Conservation (phyloP, 139 green algal genomes). For the Chlamydomonas sphaeroides region DNA sequence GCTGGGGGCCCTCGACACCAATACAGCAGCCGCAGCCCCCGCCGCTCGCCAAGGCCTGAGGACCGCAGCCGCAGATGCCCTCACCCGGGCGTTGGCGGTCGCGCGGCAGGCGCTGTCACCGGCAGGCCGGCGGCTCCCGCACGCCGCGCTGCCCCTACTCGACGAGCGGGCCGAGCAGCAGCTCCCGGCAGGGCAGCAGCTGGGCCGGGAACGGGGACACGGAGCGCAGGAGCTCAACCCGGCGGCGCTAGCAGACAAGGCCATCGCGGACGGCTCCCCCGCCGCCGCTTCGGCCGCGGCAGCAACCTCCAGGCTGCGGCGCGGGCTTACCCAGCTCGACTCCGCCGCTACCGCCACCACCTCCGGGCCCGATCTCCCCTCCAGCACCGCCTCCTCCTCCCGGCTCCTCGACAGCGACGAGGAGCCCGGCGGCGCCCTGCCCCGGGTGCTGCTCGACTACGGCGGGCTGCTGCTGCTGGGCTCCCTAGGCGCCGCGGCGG, state of each 20-base stretch:
- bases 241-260: too few species aligned
- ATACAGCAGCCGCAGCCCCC: too few species aligned
- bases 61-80: too few species aligned
- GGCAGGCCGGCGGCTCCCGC: neutral
- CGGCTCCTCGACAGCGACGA: too few species aligned
- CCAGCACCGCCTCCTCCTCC: too few species aligned
- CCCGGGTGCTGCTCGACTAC: neutral
- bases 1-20: neutral
- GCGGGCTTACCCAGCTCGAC: neutral
- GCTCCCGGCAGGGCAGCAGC: too few species aligned
- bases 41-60: neutral
- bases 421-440: neutral
- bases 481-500: constrained; percentile 6
- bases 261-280: neutral
- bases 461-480: constrained; percentile 18
- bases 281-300: neutral
- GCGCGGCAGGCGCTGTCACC: neutral
- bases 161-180: too few species aligned
- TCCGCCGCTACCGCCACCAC: neutral
- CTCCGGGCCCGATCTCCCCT: too few species aligned
- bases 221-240: too few species aligned
- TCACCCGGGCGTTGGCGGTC: neutral
- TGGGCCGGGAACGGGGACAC: too few species aligned
- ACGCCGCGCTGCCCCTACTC: neutral
- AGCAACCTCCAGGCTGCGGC: neutral